Evolutionary conservation across 2,329 filamentous ascomycete genomes (phyloP), one percentile per base, ranked within the genome.

Genomic region (Dothideomycetidae sp.): DNA sequence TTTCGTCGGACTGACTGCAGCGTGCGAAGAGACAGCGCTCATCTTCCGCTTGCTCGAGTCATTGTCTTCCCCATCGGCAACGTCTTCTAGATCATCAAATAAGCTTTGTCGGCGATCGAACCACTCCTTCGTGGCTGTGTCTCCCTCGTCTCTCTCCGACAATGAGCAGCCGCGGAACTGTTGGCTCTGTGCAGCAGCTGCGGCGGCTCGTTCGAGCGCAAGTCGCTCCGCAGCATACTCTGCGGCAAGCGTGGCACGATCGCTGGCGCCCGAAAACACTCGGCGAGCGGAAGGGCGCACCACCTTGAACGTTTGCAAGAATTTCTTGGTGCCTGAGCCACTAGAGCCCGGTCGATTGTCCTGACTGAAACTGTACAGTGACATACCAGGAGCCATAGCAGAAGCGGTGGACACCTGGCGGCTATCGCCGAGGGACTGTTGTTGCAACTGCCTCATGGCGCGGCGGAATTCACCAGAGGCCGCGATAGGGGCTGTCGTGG

Each of bases 151-250:
- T 19, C 26, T 33, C 18, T 32, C 18, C 12, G 16, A 9, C 29
- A 33, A 16, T n/a, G n/a, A 26, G 14, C 29, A n/a, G n/a, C n/a
- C n/a, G n/a, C n/a, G n/a, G 30, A 7, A 26, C 21, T 26, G n/a
- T 9, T 19, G 15, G 3, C 36, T 29, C 19, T 37, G 36, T 11
- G 36, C 26, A 13, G 23, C 17, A 12, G 36, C 56, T 37, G 51
- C 47, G 39, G 36, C 56, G 37, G 51, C 47, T 38, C 52, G 51
- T 50, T 66, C 61, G 26, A 56, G 31, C 36, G 55, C 55, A 37
- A 64, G 41, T 36, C 62, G 46, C 39, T 52, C 47, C 17, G 56
- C 50, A 13, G 61, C 61, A 41, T 50, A 50, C 34, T 57, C 54
- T 4, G 50, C 52, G 17, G 56, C 56, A 12, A 50, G 23, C 9